A percentile compares a stretch with the other conserved stretches of the same genome.
Evolutionary conservation across 1,139 yeast species (phyloP).

Genomic region (Scheffersomyces titani): DNA sequence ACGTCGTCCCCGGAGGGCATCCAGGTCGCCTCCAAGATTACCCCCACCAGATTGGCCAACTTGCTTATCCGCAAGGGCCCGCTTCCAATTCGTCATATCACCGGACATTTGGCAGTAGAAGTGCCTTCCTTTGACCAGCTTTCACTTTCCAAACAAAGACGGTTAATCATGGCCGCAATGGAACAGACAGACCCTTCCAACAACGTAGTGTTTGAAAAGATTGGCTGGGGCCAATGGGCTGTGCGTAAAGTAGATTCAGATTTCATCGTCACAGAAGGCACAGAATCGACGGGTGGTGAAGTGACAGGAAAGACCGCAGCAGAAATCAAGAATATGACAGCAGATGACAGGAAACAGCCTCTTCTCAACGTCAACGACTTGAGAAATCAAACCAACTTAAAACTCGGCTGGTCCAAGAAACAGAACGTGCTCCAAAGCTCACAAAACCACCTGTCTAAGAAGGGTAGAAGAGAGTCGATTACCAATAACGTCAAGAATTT

Average conservation of each 20-base stretch:
- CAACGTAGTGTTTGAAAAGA: conserved; percentile 78
- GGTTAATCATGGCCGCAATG: conserved; percentile 86
- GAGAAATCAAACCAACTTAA: conserved; percentile 41
- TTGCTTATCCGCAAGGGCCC: conserved; percentile 79
- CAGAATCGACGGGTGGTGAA: conserved; percentile 19
- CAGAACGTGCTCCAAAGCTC: conserved; percentile 12
- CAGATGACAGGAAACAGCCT: conserved; percentile 10
- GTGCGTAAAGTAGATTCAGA: conserved; percentile 60
- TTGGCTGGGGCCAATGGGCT: conserved; percentile 99
- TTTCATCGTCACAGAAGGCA: conserved; percentile 49
- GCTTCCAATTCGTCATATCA: conserved; percentile 85
- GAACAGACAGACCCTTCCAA: conserved; percentile 63
- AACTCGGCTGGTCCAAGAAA: conserved; percentile 50
- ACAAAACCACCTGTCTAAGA: conserved; percentile 7
- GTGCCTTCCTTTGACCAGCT: conserved; percentile 79
- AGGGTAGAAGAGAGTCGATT: conserved; percentile 54
- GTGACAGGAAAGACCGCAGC: conserved; percentile 2
- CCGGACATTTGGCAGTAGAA: conserved; percentile 72
- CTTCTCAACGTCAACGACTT: conserved; percentile 39
- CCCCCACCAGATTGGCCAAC: conserved; percentile 75
- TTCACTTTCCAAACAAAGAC: conserved; percentile 83
- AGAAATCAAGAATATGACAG: conserved; percentile 4
- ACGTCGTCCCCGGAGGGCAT: conserved; percentile 88
- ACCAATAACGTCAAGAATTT: conserved; percentile 47
- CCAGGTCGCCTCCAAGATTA: conserved; percentile 84